Evolutionary conservation across 768 basidiomycete species (phyloP).

Genomic region (Lactarius vividus): DNA sequence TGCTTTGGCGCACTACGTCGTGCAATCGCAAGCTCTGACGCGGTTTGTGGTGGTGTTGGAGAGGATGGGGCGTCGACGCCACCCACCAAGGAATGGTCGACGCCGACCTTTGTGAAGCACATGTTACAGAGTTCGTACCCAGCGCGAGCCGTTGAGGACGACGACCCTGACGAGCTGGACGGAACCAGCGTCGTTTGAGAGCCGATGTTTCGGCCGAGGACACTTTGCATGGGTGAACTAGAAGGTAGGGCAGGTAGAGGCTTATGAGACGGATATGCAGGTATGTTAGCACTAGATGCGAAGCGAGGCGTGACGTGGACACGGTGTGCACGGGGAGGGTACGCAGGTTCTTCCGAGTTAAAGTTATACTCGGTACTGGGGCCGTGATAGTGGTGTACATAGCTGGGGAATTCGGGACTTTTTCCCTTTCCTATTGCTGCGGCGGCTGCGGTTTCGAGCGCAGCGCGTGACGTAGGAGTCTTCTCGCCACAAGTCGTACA

Average conservation of each 20-base stretch:
- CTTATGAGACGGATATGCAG: conserved; percentile 34
- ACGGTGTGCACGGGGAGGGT: conserved; percentile 22
- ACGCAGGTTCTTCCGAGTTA: neutral
- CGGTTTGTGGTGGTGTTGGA: conserved; percentile 30
- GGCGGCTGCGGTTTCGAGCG: conserved; percentile 26
- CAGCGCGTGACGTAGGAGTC: conserved; percentile 37
- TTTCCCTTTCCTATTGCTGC: conserved; percentile 52
- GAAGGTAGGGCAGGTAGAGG: conserved; percentile 46
- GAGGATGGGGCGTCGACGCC: conserved; percentile 45
- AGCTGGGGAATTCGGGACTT: conserved; percentile 28
- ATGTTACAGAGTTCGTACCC: conserved; percentile 85
- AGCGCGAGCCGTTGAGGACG: conserved; percentile 7
- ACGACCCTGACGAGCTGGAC: conserved; percentile 26
- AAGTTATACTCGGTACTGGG: neutral
- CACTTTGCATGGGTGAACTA: conserved; percentile 17
- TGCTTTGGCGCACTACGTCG: conserved; percentile 62
- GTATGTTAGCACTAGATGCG: conserved; percentile 4
- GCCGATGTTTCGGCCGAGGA: conserved; percentile 11
- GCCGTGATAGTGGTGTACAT: conserved; percentile 23
- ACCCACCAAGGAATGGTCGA: conserved; percentile 65
- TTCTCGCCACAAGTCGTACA: conserved; percentile 88
- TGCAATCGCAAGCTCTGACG: conserved; percentile 52
- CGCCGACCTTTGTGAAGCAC: conserved; percentile 76
- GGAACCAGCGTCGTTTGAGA: conserved; percentile 25
- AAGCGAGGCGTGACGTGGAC: neutral